These are phyloP conservation scores for Fusarium verrucosum DNA, from an alignment of 2,329 filamentous ascomycete genomes.

Conservation along the genomic window DNA sequence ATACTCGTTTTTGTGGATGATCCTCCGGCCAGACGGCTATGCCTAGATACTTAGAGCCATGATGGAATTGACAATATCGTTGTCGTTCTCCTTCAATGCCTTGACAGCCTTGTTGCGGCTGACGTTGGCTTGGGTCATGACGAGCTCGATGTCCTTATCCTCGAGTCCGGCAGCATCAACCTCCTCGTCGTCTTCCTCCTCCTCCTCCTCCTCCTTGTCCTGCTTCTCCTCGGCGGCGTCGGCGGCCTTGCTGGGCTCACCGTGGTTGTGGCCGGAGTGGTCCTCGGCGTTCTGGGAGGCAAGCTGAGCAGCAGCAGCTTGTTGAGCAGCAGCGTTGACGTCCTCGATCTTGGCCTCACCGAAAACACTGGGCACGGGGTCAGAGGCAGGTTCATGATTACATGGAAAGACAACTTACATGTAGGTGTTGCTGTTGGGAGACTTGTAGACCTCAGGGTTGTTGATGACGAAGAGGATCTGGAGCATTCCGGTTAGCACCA, in stretches of 20 bases:
- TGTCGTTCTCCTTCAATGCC: slow-evolving; percentile 98
- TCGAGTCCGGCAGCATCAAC: slow-evolving; percentile 94
- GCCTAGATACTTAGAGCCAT: slow-evolving; percentile 91
- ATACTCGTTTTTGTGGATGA: slow-evolving; percentile 41
- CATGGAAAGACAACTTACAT: slow-evolving; percentile 74
- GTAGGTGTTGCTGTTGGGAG: slow-evolving; percentile 98
- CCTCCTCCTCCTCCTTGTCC: slow-evolving; percentile 84
- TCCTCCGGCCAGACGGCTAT: slow-evolving; percentile 35
- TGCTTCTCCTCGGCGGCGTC: slow-evolving; percentile 74
- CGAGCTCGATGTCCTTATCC: slow-evolving; percentile 99
- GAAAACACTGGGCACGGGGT: slow-evolving; percentile 77
- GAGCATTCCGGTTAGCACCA: slow-evolving; percentile 39
- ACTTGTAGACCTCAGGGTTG: slow-evolving; percentile 99
- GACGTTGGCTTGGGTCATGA: slow-evolving; percentile 97
- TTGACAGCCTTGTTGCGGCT: slow-evolving; percentile 99
- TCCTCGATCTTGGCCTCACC: slow-evolving; percentile 99
- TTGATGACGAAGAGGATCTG: slow-evolving; percentile 99
- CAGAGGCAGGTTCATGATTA: background rate
- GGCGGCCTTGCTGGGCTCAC: slow-evolving; percentile 70
- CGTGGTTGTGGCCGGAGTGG: slow-evolving; percentile 77
- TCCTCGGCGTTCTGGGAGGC: slow-evolving; percentile 73
- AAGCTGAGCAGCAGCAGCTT: slow-evolving; percentile 94
- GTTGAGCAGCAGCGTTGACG: slow-evolving; percentile 97
- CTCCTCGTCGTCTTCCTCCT: slow-evolving; percentile 92
- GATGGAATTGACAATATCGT: slow-evolving; percentile 99